phyloP scores from a whole-genome alignment of 192 early-diverging fungal species.

The Rhizophagus prolifer region DNA sequence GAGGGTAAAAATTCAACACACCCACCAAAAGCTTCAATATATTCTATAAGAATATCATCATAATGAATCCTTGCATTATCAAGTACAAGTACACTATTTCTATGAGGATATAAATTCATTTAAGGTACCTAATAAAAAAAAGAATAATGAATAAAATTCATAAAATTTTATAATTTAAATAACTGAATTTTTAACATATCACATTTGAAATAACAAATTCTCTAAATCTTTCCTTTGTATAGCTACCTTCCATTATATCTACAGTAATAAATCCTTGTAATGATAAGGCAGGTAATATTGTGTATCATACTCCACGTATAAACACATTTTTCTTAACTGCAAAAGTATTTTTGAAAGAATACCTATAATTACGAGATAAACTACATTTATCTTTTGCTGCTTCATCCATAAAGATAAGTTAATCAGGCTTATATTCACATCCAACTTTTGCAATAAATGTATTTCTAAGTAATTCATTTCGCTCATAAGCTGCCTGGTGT shows the following conservation, averaged over 20 bases:
- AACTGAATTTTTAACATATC: background rate
- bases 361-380: constrained; percentile 1
- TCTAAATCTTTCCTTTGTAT: constrained; percentile 3
- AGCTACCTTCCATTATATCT: constrained; percentile 19
- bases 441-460: too few species aligned
- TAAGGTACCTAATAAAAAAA: too few species aligned
- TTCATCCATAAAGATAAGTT: constrained; percentile 23
- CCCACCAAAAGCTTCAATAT: too few species aligned
- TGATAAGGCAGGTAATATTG: constrained; percentile 17
- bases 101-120: too few species aligned
- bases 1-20: too few species aligned
- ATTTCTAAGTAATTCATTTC: too few species aligned
- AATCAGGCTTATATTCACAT: background rate
- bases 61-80: background rate
- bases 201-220: constrained; percentile 12
- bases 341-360: background rate
- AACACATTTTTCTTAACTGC: constrained; percentile 9
- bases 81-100: background rate
- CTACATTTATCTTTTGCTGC: constrained; percentile 1
- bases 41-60: too few species aligned
- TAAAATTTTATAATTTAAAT: too few species aligned
- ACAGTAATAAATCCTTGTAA: constrained; percentile 12
- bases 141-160: too few species aligned
- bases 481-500: background rate
- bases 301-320: constrained; percentile 5